Evolutionary conservation across 129 eudicot genomes (phyloP).

Genomic region (Lactuca saligna): DNA sequence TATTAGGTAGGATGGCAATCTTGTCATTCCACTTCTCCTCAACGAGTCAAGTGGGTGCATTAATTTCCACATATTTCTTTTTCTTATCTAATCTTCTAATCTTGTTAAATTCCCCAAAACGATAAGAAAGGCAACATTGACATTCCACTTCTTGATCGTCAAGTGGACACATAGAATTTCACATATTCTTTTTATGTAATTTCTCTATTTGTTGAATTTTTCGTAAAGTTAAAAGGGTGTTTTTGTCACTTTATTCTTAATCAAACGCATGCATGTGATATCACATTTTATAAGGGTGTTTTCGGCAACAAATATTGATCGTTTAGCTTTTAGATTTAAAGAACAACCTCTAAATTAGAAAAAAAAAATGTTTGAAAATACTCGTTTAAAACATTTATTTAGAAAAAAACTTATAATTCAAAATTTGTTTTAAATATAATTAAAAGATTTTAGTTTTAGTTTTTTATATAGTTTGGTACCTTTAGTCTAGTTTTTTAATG

Average conservation of each 20-base stretch:
- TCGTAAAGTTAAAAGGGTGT: slow-evolving; percentile 8
- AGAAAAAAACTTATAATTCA: too few relatives aligned
- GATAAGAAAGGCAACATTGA: neutral
- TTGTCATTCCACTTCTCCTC: neutral
- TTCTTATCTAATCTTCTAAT: neutral
- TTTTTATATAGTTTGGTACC: too few relatives aligned
- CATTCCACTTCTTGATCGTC: neutral
- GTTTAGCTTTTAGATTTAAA: too few relatives aligned
- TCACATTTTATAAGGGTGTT: neutral
- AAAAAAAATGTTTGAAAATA: too few relatives aligned
- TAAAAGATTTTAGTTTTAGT: too few relatives aligned
- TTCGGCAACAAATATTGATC: neutral
- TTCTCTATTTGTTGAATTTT: neutral
- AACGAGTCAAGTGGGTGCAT: too few relatives aligned
- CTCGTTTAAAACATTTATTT: too few relatives aligned
- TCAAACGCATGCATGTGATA: neutral
- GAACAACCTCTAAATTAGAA: too few relatives aligned
- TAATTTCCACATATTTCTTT: too few relatives aligned
- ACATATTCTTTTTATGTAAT: neutral
- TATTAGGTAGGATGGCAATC: neutral
- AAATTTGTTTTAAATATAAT: too few relatives aligned
- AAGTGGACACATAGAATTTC: neutral
- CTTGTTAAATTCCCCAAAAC: neutral
- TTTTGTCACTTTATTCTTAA: neutral
- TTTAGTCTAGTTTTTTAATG: too few relatives aligned